Conservation (phyloP, 148 eudicot species). For the Camellia lanceoleosa region DNA sequence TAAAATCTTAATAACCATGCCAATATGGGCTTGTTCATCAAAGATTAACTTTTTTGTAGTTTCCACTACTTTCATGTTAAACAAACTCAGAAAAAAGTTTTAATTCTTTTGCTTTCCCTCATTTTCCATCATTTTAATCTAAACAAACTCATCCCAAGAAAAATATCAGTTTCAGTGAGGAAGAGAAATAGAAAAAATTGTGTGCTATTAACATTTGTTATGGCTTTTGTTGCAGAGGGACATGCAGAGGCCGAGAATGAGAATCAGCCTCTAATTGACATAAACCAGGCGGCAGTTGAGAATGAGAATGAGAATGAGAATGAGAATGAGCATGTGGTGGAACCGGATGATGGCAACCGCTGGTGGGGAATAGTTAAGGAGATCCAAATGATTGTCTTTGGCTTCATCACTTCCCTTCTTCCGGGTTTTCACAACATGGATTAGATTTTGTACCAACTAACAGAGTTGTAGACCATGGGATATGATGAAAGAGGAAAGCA, state of each 20-base stretch:
- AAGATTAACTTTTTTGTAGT: too few relatives aligned
- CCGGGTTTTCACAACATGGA: constrained; percentile 98
- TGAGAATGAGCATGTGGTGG: constrained; percentile 39
- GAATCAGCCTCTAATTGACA: constrained; percentile 6
- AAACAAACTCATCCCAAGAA: neutral
- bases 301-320: constrained; percentile 41
- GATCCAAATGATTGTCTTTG: constrained; percentile 92
- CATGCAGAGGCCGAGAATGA: constrained; percentile 60
- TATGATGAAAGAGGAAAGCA: neutral
- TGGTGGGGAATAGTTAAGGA: constrained; percentile 96
- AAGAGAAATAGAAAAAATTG: neutral
- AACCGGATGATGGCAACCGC: constrained; percentile 64
- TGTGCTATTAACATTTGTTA: neutral
- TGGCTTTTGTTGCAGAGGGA: constrained; percentile 43
- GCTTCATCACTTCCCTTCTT: constrained; percentile 96
- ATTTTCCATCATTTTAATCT: neutral
- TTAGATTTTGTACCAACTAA: constrained; percentile 25
- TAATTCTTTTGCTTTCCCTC: neutral
- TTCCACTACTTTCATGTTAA: too few relatives aligned
- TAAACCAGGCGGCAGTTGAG: too few relatives aligned
- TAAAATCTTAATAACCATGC: too few relatives aligned
- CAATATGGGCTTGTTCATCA: too few relatives aligned
- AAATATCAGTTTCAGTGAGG: neutral
- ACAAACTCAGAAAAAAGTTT: too few relatives aligned
- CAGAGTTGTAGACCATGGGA: neutral